Base-by-base conservation (phyloP, 257 asterid genomes). In the Catharanthus roseus region DNA sequence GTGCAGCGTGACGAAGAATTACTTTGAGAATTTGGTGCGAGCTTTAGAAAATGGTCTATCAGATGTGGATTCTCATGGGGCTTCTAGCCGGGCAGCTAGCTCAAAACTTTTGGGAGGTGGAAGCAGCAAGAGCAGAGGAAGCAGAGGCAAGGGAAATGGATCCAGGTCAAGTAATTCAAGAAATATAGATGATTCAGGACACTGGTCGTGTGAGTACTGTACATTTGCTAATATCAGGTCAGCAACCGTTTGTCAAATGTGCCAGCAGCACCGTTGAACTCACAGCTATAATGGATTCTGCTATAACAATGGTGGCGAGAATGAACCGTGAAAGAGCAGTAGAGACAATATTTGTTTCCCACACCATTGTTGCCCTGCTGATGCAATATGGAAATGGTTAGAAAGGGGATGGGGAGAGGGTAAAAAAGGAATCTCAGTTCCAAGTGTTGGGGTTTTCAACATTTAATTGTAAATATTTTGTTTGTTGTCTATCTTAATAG, bases 21-120 rank as follows among this genome's bases (percentile, higher is more conserved):
- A 84, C 86, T 92, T 92, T 74, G 97, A 92, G 85, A 92, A 92
- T 78, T 89, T 92, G 58, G 96, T 92, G 23, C 87, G 85, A 77
- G 98, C 98, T 62, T 78, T 90, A 78, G 98, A 92, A 74, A 92
- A 92, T 39, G 97, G 98, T 50, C 89, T 92, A 38, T 84, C 89
- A 5, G 98, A 92, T 54, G 98, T 92, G 50, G 88, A 86, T 75
- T 70, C 96, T 31, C 89, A 75, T 58, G 85, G 88, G 58, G 80
- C 80, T 51, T 71, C 83, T 74, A 71, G 85, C 82, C 79, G 84
- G 77, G 85, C 84, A 56, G 87, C 88, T 55, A 77, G 91, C 86
- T 89, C 95, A 1, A 86, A 88, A 73, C 80, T 68, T 70, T 62
- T 81, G 53, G 95, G 86, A 47, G 75, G 86, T 64, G 78, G 82